Evolutionary conservation across 768 basidiomycete genomes (phyloP), one percentile per base, ranked within the genome.

Genomic region (Lactifluus piperatus): DNA sequence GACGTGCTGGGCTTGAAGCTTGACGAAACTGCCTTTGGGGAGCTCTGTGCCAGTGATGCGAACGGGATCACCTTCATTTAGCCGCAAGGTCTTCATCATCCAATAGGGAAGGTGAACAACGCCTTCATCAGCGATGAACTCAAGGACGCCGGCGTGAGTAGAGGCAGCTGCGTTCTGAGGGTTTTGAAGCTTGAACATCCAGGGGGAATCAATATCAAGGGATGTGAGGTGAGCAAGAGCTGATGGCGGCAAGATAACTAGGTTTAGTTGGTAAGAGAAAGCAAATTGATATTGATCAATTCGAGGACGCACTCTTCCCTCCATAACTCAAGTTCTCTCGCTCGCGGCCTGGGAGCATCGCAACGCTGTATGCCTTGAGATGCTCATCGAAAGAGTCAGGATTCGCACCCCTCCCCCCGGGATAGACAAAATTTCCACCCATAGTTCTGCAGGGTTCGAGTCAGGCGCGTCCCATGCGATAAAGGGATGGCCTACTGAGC

Each of bases 101-200:
- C 97, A 99, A 66, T 93, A 88, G 0, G 97, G 97, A 16, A 99
- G 77, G 76, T 98, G 88, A 3, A 94, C 94, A 14, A 88, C 79
- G 13, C 97, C 97, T 71, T 98, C 95, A 57, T 97, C 88, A 2
- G 97, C 95, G 64, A 97, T 97, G 73, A 99, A 99, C 70, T 99
- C 97, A 29, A 99, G 81, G 27, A 99, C 97, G 77, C 97, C 97
- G 1, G 90, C 91, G 69, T 99, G 92, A 1, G 97, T 98, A 22
- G 82, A 94, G 54, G 81, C 88, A 34, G 83, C 90, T 52, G 80
- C 78, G 74, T 88, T 94, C 66, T 76, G 74, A 51, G 97, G 95
- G 72, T 98, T 98, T 50, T 91, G 86, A 52, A 99, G 78, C 63
- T 95, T 86, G 71, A 99, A 99, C 78, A 89, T 92, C 94, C 94